These are phyloP conservation scores for Aspergillus bridgeri DNA, from an alignment of 495 filamentous ascomycete genomes.

Conservation along the genomic window DNA sequence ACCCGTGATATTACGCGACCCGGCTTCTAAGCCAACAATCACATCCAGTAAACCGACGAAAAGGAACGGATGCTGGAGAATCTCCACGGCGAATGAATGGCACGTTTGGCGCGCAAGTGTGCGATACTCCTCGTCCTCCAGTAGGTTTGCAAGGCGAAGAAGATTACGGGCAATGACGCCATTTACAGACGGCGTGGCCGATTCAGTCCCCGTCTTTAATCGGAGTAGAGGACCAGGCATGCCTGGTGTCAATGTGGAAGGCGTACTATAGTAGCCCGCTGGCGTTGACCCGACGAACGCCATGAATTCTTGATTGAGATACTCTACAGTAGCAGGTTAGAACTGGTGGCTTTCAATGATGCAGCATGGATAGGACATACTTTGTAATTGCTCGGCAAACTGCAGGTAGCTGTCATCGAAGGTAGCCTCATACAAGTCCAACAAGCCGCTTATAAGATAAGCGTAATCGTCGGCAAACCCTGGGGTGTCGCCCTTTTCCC, in stretches of 20 bases:
- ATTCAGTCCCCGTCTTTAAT: slow-evolving; percentile 91
- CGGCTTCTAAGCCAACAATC: slow-evolving; percentile 69
- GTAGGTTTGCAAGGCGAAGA: slow-evolving; percentile 67
- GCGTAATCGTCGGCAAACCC: slow-evolving; percentile 97
- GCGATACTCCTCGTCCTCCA: slow-evolving; percentile 63
- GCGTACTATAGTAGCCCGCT: slow-evolving; percentile 87
- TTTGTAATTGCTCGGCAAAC: slow-evolving; percentile 81
- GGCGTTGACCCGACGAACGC: slow-evolving; percentile 43
- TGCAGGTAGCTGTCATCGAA: slow-evolving; percentile 74
- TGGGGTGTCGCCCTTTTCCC: slow-evolving; percentile 58
- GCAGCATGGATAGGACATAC: slow-evolving; percentile 37
- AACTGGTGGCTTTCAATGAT: background rate
- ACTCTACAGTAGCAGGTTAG: slow-evolving; percentile 44
- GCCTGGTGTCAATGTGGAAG: slow-evolving; percentile 57
- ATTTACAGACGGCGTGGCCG: slow-evolving; percentile 83
- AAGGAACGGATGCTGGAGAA: slow-evolving; percentile 87
- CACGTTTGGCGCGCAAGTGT: slow-evolving; percentile 68
- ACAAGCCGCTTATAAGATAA: slow-evolving; percentile 76
- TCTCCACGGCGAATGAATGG: slow-evolving; percentile 81
- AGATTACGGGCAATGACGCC: slow-evolving; percentile 80
- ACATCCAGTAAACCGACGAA: slow-evolving; percentile 75
- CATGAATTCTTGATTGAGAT: slow-evolving; percentile 67
- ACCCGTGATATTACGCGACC: slow-evolving; percentile 42
- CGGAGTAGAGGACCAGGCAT: slow-evolving; percentile 77
- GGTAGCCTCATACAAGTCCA: slow-evolving; percentile 86